Conservation (phyloP, 768 basidiomycete species). For the Cystofilobasidium macerans region DNA sequence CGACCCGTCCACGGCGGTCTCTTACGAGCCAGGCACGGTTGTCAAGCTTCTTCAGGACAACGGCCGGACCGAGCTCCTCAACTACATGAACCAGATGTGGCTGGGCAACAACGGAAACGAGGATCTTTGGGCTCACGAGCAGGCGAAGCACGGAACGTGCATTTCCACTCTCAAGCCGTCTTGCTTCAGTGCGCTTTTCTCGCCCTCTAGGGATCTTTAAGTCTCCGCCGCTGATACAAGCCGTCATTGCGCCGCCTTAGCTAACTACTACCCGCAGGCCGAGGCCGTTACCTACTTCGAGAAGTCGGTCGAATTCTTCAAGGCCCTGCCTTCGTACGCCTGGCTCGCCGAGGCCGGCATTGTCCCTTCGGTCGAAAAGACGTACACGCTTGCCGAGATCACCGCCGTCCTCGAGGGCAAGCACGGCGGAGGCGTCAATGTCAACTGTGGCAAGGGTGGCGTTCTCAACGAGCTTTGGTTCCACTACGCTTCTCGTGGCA, state of each 20-base stretch:
- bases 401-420: constrained; percentile 22
- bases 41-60: constrained; percentile 29
- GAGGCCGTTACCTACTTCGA: constrained; percentile 34
- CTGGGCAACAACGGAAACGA: constrained; percentile 31
- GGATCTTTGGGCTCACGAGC: constrained; percentile 30
- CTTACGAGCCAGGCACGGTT: too few species aligned
- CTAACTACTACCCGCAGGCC: constrained; percentile 25
- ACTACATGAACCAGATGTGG: constrained; percentile 34
- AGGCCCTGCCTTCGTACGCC: constrained; percentile 61
- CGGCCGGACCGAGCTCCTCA: constrained; percentile 27
- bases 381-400: constrained; percentile 46
- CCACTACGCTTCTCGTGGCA: constrained; percentile 21
- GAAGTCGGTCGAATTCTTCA: constrained; percentile 44
- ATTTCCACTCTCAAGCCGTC: constrained; percentile 32
- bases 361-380: constrained; percentile 50
- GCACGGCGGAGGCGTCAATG: constrained; percentile 23
- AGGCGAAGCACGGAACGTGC: constrained; percentile 32
- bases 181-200: too few species aligned
- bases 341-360: constrained; percentile 65
- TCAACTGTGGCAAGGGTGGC: constrained; percentile 20
- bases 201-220: too few species aligned
- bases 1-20: constrained; percentile 31
- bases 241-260: too few species aligned
- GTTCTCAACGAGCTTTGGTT: constrained; percentile 26
- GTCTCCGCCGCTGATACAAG: too few species aligned